Evolutionary conservation across 2,329 filamentous ascomycete species (phyloP), one percentile per base, ranked within the genome.

Genomic region (Sporothrix protearum): DNA sequence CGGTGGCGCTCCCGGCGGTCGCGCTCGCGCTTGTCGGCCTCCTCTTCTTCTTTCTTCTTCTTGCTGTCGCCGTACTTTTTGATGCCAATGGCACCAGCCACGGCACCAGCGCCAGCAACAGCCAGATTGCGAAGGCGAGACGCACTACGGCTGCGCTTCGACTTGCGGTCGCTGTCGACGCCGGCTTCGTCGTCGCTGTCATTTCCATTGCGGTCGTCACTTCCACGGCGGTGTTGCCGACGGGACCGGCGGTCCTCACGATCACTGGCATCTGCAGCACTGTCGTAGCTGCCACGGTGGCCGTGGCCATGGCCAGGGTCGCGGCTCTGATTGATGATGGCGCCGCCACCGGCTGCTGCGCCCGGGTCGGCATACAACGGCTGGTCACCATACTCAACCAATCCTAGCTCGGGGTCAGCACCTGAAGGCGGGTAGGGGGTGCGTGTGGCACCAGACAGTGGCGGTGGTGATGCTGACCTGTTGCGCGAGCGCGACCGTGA

Each of bases 331-430:
- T 33, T 69, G 28, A 67, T 68, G 25, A 49, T 49, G 45, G 72
- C 70, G 70, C 64, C 70, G 10, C 72, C 57, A 47, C 80, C 76
- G 51, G 76, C 78, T 68, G 76, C 72, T 33, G 76, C 75, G 63
- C 78, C 79, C 75, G 80, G 78, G 45, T 78, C 77, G 73, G 80
- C 77, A 73, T 82, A 82, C 75, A 90, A 83, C 76, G 88, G 87
- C 75, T 85, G 83, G 78, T 82, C 83, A 76, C 88, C 88, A 83
- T 90, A 90, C 80, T 90, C 86, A 85, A 90, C 87, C 84, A 89
- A 84, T 82, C 87, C 88, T 88, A 89, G 82, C 82, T 89, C 87
- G 83, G 84, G 85, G 87, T 89, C 87, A 89, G 86, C 73, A 57
- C 64, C 68, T 45, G 74, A 55, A 79, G 77, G 66, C 66, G 63